Conservation (phyloP, 371 early-diverging fungal genomes). For the Mucor irregularis region DNA sequence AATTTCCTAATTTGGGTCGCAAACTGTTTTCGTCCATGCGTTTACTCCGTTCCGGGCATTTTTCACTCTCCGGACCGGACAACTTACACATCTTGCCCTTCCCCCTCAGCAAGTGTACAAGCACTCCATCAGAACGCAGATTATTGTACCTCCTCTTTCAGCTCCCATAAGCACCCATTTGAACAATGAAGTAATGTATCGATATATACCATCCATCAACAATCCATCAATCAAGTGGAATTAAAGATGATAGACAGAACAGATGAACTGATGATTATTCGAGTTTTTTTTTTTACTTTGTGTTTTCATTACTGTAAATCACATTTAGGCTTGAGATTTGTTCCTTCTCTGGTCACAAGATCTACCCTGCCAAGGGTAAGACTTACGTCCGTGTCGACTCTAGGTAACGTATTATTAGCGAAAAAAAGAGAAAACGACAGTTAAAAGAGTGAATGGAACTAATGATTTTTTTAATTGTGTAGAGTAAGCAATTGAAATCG, state of each 20-base stretch:
- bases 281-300: background rate
- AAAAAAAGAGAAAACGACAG: background rate
- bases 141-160: slow-evolving; percentile 31
- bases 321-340: slow-evolving; percentile 83
- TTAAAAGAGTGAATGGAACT: background rate
- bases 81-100: background rate
- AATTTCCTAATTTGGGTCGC: background rate
- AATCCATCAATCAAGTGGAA: slow-evolving; percentile 5
- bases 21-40: background rate
- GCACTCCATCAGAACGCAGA: slow-evolving; percentile 4
- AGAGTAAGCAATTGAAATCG: background rate
- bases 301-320: background rate
- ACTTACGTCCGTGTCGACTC: slow-evolving; percentile 89
- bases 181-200: slow-evolving; percentile 37
- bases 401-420: slow-evolving; percentile 43
- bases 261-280: slow-evolving; percentile 1
- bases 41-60: too few species aligned
- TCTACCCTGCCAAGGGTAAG: slow-evolving; percentile 98
- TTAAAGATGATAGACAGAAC: too few species aligned
- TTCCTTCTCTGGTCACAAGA: slow-evolving; percentile 96
- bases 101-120: slow-evolving; percentile 9
- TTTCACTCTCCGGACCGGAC: background rate
- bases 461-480: background rate
- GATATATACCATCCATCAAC: slow-evolving; percentile 1
- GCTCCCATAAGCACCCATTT: slow-evolving; percentile 38